phyloP scores from a whole-genome alignment of 179 eudicot species.

The Heliamphora pulchella region DNA sequence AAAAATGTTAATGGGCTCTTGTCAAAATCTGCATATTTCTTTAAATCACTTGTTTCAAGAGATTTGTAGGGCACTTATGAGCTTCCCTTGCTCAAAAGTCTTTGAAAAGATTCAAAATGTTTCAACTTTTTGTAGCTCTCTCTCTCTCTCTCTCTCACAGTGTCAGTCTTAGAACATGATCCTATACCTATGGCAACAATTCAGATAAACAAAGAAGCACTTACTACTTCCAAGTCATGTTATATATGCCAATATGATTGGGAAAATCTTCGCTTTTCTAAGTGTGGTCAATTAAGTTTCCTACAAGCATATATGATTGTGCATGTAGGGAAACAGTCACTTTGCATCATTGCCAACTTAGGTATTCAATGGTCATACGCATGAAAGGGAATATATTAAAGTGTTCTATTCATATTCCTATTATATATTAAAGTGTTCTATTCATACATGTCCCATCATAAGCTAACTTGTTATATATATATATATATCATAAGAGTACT shows the following conservation, averaged over 20 bases:
- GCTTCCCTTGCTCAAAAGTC: constrained; percentile 26
- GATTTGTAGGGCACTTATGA: constrained; percentile 26
- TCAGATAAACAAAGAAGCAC: constrained; percentile 1
- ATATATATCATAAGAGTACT: too few relatives aligned
- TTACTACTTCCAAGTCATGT: constrained; percentile 21
- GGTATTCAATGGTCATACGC: constrained; percentile 7
- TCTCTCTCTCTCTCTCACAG: background rate
- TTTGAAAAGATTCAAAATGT: constrained; percentile 51
- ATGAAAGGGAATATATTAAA: constrained; percentile 12
- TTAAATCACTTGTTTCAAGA: constrained; percentile 17
- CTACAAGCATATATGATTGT: background rate
- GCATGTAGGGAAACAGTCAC: constrained; percentile 7
- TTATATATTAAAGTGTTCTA: too few relatives aligned
- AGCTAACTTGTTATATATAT: too few relatives aligned
- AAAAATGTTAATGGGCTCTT: constrained; percentile 28
- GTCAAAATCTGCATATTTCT: constrained; percentile 24
- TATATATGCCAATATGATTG: constrained; percentile 19
- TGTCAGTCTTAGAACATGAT: constrained; percentile 10
- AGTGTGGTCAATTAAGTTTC: constrained; percentile 20
- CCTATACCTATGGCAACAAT: constrained; percentile 15
- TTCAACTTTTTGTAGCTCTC: constrained; percentile 23
- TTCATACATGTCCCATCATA: too few relatives aligned
- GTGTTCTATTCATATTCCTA: background rate
- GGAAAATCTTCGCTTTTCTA: constrained; percentile 15
- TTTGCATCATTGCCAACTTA: constrained; percentile 18